Conservation (phyloP, 352 stramenopile species). For the Globisporangium solare region DNA sequence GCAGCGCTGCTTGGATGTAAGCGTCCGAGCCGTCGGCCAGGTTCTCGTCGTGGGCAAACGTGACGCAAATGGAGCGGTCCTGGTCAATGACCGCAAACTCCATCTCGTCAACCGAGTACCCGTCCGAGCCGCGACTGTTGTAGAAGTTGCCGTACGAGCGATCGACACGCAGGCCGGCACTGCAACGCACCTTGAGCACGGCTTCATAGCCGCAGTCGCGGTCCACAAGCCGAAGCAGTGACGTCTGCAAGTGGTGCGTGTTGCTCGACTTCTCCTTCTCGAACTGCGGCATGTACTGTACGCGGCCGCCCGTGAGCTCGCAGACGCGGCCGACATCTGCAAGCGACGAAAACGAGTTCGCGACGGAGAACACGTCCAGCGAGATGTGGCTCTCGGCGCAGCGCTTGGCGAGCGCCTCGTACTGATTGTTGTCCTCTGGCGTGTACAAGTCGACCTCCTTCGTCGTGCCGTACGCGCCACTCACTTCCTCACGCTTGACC, state of each 20-base stretch:
- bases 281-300: constrained; percentile 85
- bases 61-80: constrained; percentile 81
- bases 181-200: constrained; percentile 87
- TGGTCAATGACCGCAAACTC: constrained; percentile 87
- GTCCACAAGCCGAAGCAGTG: constrained; percentile 66
- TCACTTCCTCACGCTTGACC: constrained; percentile 77
- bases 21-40: constrained; percentile 66
- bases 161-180: constrained; percentile 76
- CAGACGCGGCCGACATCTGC: constrained; percentile 76
- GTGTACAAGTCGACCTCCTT: constrained; percentile 86
- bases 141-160: constrained; percentile 85
- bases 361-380: constrained; percentile 82
- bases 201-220: constrained; percentile 80
- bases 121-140: constrained; percentile 48
- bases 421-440: constrained; percentile 58
- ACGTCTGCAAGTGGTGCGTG: constrained; percentile 68
- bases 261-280: constrained; percentile 83
- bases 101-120: constrained; percentile 77
- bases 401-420: constrained; percentile 56
- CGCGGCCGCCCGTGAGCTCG: constrained; percentile 81
- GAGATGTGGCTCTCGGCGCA: constrained; percentile 81
- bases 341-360: constrained; percentile 78
- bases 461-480: constrained; percentile 74
- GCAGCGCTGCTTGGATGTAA: constrained; percentile 85
- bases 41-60: constrained; percentile 85